Evolutionary conservation across 306 rosid genomes (phyloP), one percentile per base, ranked within the genome.

Genomic region (Vigna hirtella): DNA sequence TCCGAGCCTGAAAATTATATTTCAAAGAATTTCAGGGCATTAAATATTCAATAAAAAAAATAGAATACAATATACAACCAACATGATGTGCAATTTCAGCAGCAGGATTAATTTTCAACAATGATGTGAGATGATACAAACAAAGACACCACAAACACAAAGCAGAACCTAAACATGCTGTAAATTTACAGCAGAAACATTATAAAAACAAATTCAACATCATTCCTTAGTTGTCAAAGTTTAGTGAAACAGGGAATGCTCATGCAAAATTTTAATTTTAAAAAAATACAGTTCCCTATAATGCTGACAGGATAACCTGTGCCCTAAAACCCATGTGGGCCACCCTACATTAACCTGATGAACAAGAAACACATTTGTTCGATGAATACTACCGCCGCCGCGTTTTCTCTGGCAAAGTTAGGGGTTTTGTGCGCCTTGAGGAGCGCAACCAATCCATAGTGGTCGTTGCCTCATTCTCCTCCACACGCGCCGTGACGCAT

Each of bases 1-100:
- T 92, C 83, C 97, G 89, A 38, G 95, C 95, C 98, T 94, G 88
- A 62, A 68, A 84, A 81, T 79, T 78, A 70, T 73, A 55, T 50
- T 82, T 59, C 40, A 68, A 12, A 56, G 49, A 18, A 73, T 64
- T 49, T 73, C 67, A 47, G 61, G 55, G 61, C 40, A 65, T 43
- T 7, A 32, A 42, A 13, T 8, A 40, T 40, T 77, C 14, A 48
- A 70, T 4, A 2, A 75, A 51, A 51, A 62, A 55, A 40, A 80
- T 18, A 38, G n/a, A 61, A 61, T 61, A 9, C 65, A 76, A 71
- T 53, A 64, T 16, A 49, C 17, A 40, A 38, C 42, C 42, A 38
- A 72, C 24, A 9, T 61, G 20, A n/a, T 36, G 47, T 45, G 26
- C 20, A 73, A 36, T 49, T 13, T 48, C 28, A 18, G 73, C 48